phyloP scores from a whole-genome alignment of 805 yeast species.

The Lachancea kluyveri region DNA sequence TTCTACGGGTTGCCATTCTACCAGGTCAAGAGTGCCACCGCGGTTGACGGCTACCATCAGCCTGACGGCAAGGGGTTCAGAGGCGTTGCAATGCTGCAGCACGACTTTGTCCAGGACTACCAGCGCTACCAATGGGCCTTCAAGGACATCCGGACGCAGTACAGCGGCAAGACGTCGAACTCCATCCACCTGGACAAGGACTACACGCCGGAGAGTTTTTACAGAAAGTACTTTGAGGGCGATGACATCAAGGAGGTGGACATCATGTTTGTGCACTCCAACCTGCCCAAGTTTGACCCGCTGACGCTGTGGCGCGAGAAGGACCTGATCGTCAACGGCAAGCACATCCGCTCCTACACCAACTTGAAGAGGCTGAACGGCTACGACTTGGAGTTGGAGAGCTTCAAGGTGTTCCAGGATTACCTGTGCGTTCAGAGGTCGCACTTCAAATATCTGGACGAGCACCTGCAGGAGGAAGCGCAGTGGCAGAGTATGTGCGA shows the following conservation, averaged over 20 bases:
- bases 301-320: constrained; percentile 16
- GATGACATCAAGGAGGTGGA: constrained; percentile 12
- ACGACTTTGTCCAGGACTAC: constrained; percentile 46
- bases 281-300: constrained; percentile 35
- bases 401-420: constrained; percentile 17
- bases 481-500: constrained; percentile 21
- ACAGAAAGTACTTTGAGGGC: constrained; percentile 14
- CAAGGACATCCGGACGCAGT: constrained; percentile 7
- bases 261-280: constrained; percentile 35
- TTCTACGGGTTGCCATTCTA: constrained; percentile 43
- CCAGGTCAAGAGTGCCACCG: constrained; percentile 39
- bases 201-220: constrained; percentile 16
- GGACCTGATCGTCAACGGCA: constrained; percentile 16
- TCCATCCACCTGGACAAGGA: constrained; percentile 9
- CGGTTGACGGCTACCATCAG: constrained; percentile 34
- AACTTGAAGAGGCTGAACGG: constrained; percentile 11
- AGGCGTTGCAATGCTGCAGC: constrained; percentile 41
- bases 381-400: constrained; percentile 26
- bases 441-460: constrained; percentile 16
- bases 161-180: constrained; percentile 1
- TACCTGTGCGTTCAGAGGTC: constrained; percentile 15
- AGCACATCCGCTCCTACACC: constrained; percentile 23
- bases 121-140: constrained; percentile 14
- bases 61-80: constrained; percentile 23
- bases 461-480: constrained; percentile 6